Evolutionary conservation across 371 early-diverging fungal genomes (phyloP).

Genomic region (Lichtheimia ornata): DNA sequence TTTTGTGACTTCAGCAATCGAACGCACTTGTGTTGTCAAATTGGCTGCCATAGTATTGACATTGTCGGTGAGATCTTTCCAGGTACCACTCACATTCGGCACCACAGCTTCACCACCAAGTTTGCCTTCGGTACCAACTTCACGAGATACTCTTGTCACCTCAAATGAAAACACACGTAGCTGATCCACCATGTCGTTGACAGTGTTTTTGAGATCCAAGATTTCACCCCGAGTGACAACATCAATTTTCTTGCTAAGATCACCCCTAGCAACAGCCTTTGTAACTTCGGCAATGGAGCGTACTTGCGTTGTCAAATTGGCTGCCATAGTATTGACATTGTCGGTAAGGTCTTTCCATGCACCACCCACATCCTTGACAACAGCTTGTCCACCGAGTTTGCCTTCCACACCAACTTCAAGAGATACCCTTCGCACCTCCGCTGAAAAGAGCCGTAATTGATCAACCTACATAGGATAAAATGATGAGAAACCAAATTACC

Average conservation of each 20-base stretch:
- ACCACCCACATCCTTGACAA: slow-evolving; percentile 48
- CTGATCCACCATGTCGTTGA: slow-evolving; percentile 56
- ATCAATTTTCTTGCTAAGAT: slow-evolving; percentile 37
- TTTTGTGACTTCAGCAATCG: slow-evolving; percentile 35
- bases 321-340: slow-evolving; percentile 43
- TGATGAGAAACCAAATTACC: slow-evolving; percentile 14
- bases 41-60: slow-evolving; percentile 45
- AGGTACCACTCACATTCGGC: slow-evolving; percentile 45
- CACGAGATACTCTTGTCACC: too few relatives aligned
- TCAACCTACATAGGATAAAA: not conserved
- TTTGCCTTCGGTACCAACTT: too few relatives aligned
- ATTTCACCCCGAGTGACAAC: slow-evolving; percentile 36
- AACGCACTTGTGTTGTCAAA: slow-evolving; percentile 51
- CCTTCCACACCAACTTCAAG: too few relatives aligned
- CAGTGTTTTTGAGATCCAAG: slow-evolving; percentile 52
- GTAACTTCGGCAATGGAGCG: slow-evolving; percentile 51
- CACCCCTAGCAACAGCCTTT: slow-evolving; percentile 50
- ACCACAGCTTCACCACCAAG: too few relatives aligned
- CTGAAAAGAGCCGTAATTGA: too few relatives aligned
- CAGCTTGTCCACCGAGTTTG: slow-evolving; percentile 10
- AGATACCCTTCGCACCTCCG: too few relatives aligned
- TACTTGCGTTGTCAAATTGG: slow-evolving; percentile 51
- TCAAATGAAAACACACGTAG: too few relatives aligned
- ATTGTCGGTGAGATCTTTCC: slow-evolving; percentile 44
- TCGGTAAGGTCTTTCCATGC: slow-evolving; percentile 54